Percentiles rank a stretch among this genome's conserved stretches.
These are phyloP conservation scores for Incumbomyces delicatus DNA, from an alignment of 2,329 filamentous ascomycete species.

Conservation along the genomic window DNA sequence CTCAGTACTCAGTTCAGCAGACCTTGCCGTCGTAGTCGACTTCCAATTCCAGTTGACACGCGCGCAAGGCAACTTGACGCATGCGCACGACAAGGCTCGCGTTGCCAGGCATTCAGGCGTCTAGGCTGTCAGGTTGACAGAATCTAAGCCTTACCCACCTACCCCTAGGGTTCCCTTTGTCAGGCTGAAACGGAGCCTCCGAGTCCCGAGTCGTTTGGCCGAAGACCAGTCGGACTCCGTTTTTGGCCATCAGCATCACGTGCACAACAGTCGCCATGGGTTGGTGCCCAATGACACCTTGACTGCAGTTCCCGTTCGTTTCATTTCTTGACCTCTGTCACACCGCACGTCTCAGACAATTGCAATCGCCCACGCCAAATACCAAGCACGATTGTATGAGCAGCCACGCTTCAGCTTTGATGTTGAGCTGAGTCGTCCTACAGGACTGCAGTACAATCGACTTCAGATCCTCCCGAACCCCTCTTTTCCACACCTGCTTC, in stretches of 20 bases:
- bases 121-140: not conserved
- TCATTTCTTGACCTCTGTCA: conserved; percentile 3
- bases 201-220: too few relatives aligned
- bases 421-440: conserved; percentile 18
- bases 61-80: too few relatives aligned
- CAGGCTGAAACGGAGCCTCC: too few relatives aligned
- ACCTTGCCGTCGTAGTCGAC: too few relatives aligned
- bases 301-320: not conserved
- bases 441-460: conserved; percentile 5
- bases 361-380: not conserved
- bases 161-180: too few relatives aligned
- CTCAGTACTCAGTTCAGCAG: not conserved
- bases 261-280: too few relatives aligned
- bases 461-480: conserved; percentile 5
- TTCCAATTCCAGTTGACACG: too few relatives aligned
- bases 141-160: not conserved
- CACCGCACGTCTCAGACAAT: not conserved
- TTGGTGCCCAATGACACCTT: conserved; percentile 4
- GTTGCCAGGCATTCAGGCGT: too few relatives aligned
- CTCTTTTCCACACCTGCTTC: not conserved
- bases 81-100: not conserved
- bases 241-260: too few relatives aligned
- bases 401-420: conserved; percentile 16
- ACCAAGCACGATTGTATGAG: not conserved
- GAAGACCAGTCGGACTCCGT: too few relatives aligned